Conservation (phyloP, 768 basidiomycete species). For the Chalciporus piperatus region DNA sequence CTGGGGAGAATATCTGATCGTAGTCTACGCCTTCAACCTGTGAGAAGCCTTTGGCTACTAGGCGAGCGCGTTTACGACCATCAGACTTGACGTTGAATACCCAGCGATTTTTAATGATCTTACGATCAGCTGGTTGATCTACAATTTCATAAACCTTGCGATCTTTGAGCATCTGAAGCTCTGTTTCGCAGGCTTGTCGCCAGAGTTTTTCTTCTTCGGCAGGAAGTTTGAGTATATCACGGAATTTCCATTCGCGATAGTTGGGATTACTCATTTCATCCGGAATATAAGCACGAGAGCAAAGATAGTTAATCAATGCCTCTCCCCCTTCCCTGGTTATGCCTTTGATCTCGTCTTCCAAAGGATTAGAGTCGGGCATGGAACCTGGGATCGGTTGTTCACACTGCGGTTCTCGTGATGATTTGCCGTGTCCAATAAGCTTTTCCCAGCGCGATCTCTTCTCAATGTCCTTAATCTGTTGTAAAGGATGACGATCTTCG, state of each 20-base stretch:
- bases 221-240: not conserved
- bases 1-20: constrained; percentile 19
- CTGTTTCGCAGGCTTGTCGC: not conserved
- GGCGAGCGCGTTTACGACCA: constrained; percentile 14
- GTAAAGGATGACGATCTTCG: not conserved
- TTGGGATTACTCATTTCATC: no score
- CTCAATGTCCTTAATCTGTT: not conserved
- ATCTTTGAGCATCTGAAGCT: not conserved
- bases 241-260: not conserved
- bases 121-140: not conserved
- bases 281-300: no score
- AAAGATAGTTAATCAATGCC: not conserved
- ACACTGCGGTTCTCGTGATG: not conserved
- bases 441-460: not conserved
- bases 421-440: not conserved
- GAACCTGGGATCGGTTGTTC: not conserved
- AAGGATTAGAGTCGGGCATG: not conserved
- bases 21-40: constrained; percentile 34
- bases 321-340: not conserved
- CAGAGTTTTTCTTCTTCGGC: not conserved
- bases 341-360: not conserved
- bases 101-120: not conserved
- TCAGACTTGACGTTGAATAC: not conserved
- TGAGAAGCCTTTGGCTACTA: constrained; percentile 36
- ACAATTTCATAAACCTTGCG: not conserved